Percentiles rank a stretch among this genome's conserved stretches.
phyloP scores from a whole-genome alignment of 768 basidiomycete genomes.

The Lactarius hatsudake region DNA sequence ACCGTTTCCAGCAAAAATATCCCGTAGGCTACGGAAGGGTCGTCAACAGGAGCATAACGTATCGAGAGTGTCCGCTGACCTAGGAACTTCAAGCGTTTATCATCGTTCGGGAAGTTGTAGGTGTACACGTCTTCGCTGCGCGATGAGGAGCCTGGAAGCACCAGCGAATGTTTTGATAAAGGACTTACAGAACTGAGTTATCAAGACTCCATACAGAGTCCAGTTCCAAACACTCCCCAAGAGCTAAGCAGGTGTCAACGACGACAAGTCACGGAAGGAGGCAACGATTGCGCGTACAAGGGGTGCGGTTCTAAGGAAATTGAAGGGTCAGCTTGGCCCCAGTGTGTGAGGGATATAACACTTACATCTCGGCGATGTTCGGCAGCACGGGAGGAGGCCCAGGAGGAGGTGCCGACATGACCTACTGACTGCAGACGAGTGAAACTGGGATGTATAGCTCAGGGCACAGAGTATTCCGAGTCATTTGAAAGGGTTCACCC shows the following conservation, averaged over 20 bases:
- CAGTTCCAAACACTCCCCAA: conserved; percentile 19
- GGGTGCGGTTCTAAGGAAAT: conserved; percentile 6
- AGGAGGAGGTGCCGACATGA: background rate
- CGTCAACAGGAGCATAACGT: background rate
- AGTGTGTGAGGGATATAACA: background rate
- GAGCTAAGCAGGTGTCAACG: conserved; percentile 9
- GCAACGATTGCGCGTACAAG: background rate
- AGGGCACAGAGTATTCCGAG: background rate
- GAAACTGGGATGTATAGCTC: no score
- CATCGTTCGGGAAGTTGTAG: conserved; percentile 15
- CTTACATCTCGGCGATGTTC: conserved; percentile 4
- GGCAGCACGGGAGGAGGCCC: background rate
- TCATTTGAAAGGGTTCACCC: background rate
- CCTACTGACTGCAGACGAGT: background rate
- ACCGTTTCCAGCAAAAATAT: conserved; percentile 13
- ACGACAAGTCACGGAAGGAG: background rate
- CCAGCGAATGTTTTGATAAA: background rate
- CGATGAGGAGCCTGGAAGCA: background rate
- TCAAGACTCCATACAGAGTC: conserved; percentile 7
- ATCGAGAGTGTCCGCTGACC: background rate
- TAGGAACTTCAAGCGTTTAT: conserved; percentile 3
- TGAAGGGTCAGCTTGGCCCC: background rate
- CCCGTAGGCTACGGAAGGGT: background rate
- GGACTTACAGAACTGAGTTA: conserved; percentile 15
- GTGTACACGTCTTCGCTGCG: conserved; percentile 12